Conservation (phyloP, 768 basidiomycete species). For the Brasilioporus rufonigricans region DNA sequence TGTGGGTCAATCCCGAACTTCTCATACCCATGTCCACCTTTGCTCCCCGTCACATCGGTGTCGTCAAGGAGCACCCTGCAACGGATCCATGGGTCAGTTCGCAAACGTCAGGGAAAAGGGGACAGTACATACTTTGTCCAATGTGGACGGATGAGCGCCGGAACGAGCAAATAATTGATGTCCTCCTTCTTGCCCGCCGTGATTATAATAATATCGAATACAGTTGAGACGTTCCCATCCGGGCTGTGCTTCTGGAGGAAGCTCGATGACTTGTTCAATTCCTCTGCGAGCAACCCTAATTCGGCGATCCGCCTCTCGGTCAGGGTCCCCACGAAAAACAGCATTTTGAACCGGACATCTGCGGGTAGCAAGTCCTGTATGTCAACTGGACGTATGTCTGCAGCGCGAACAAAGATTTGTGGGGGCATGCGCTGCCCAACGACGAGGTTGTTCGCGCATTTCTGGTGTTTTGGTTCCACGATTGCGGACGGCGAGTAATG, state of each 20-base stretch:
- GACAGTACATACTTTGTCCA: neutral
- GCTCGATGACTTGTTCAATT: too few relatives aligned
- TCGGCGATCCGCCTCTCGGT: constrained; percentile 19
- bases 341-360: too few relatives aligned
- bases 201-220: neutral
- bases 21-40: constrained; percentile 35
- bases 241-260: too few relatives aligned
- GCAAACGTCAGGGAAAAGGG: neutral
- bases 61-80: constrained; percentile 31
- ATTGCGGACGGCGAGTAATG: constrained; percentile 21
- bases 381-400: too few relatives aligned
- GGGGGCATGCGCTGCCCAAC: too few relatives aligned
- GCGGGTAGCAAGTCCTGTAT: too few relatives aligned
- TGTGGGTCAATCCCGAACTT: constrained; percentile 31
- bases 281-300: constrained; percentile 26
- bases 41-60: constrained; percentile 19
- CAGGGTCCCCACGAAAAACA: constrained; percentile 4
- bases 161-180: constrained; percentile 29
- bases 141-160: constrained; percentile 1
- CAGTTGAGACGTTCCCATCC: constrained; percentile 10
- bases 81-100: neutral
- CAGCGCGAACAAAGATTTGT: too few relatives aligned
- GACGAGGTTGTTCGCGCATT: too few relatives aligned
- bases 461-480: constrained; percentile 29
- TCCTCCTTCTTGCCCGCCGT: constrained; percentile 27